Percentiles rank a stretch among this genome's conserved stretches.
Evolutionary conservation across 2,329 filamentous ascomycete genomes (phyloP).

Genomic region (Botrytis tulipae): DNA sequence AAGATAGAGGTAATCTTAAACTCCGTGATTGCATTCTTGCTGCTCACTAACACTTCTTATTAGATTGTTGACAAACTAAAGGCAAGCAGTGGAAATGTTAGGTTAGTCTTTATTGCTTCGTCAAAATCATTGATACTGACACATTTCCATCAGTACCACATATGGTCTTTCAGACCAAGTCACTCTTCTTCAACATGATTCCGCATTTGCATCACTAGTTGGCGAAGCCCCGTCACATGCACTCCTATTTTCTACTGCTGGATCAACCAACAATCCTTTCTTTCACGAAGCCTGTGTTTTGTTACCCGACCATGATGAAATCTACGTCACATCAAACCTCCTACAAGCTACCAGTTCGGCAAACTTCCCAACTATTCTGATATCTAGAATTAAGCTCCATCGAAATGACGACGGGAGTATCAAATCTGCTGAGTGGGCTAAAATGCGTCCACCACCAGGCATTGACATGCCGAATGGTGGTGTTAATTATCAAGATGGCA

Average conservation of each 20-base stretch:
- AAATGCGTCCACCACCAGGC: slow-evolving; percentile 41
- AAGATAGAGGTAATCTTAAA: slow-evolving; percentile 17
- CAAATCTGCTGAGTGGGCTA: slow-evolving; percentile 37
- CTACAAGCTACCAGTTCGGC: slow-evolving; percentile 42
- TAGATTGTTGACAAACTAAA: slow-evolving; percentile 12
- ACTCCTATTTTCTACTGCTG: slow-evolving; percentile 44
- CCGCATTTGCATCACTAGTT: slow-evolving; percentile 40
- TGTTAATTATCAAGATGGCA: slow-evolving; percentile 29
- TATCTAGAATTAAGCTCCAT: slow-evolving; percentile 44
- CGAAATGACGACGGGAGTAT: slow-evolving; percentile 35
- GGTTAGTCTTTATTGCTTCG: neutral
- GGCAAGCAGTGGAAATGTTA: slow-evolving; percentile 6
- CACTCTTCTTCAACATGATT: slow-evolving; percentile 42
- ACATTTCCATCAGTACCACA: slow-evolving; percentile 23
- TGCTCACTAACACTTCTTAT: neutral
- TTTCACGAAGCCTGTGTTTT: slow-evolving; percentile 49
- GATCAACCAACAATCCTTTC: slow-evolving; percentile 45
- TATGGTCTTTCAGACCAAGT: slow-evolving; percentile 34
- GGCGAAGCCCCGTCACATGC: slow-evolving; percentile 41
- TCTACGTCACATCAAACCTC: slow-evolving; percentile 48
- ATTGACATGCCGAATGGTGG: slow-evolving; percentile 38
- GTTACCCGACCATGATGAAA: slow-evolving; percentile 41
- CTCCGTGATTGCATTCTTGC: neutral
- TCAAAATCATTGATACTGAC: slow-evolving; percentile 18
- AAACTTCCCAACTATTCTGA: slow-evolving; percentile 45